Percentiles rank a stretch among this genome's conserved stretches.
Evolutionary conservation across 441 rosid species (phyloP).

Genomic region (Croton laevigatus): DNA sequence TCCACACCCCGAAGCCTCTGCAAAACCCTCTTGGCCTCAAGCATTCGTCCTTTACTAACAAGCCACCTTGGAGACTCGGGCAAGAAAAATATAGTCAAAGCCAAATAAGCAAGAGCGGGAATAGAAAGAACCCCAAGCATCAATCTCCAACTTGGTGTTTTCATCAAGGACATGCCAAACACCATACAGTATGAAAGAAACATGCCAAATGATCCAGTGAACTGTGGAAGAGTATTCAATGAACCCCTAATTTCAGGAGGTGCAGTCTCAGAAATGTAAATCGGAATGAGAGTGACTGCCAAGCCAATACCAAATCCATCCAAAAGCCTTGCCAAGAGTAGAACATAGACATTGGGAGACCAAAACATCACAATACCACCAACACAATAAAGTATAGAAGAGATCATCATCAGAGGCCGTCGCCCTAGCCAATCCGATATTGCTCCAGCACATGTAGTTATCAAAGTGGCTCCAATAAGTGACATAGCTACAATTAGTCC

Average conservation of each 20-base stretch:
- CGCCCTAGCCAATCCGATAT: constrained; percentile 67
- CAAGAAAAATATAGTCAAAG: constrained; percentile 53
- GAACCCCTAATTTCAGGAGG: constrained; percentile 82
- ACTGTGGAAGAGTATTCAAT: constrained; percentile 80
- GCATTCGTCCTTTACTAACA: constrained; percentile 79
- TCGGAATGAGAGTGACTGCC: constrained; percentile 68
- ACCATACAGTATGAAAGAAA: constrained; percentile 78
- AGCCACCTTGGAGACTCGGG: constrained; percentile 98
- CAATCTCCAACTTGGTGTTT: constrained; percentile 69
- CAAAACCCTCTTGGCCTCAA: constrained; percentile 68
- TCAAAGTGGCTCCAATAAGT: constrained; percentile 70
- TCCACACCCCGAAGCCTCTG: constrained; percentile 73
- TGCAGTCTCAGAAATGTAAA: constrained; percentile 86
- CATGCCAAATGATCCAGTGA: constrained; percentile 79
- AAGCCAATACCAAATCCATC: constrained; percentile 85
- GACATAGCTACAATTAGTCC: constrained; percentile 82
- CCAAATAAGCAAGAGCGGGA: constrained; percentile 53
- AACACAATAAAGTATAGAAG: constrained; percentile 61
- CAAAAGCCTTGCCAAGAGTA: constrained; percentile 68
- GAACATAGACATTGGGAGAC: constrained; percentile 79
- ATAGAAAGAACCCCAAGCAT: constrained; percentile 81
- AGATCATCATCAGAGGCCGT: constrained; percentile 63
- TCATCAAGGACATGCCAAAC: constrained; percentile 67
- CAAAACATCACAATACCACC: constrained; percentile 70
- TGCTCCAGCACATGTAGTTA: constrained; percentile 73